A percentile compares a stretch with the other conserved stretches of the same genome.
Conservation (phyloP, 2,329 filamentous ascomycete species). For the Coniella lustricola region DNA sequence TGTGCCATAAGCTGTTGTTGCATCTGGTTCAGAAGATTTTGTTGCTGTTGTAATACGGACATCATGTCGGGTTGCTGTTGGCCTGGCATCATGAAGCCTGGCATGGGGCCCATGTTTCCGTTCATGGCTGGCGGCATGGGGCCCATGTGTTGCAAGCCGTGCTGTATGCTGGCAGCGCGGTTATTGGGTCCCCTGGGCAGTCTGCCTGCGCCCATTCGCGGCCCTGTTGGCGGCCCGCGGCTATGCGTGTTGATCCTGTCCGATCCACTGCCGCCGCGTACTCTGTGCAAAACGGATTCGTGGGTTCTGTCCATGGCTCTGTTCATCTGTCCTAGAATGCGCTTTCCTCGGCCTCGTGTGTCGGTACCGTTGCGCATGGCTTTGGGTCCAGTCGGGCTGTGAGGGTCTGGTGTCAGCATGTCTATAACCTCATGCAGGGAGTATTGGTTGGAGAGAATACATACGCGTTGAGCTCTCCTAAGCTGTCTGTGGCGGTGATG, state of each 20-base stretch:
- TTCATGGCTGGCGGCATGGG: constrained; percentile 32
- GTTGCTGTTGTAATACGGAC: constrained; percentile 83
- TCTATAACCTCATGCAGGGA: constrained; percentile 3
- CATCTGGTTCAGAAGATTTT: constrained; percentile 75
- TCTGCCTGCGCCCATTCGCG: constrained; percentile 47
- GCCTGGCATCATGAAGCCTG: constrained; percentile 39
- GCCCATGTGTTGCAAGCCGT: constrained; percentile 40
- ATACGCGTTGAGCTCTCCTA: constrained; percentile 51
- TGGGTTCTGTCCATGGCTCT: constrained; percentile 71
- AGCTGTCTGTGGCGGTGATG: constrained; percentile 52
- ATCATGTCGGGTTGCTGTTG: constrained; percentile 45
- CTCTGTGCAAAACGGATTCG: constrained; percentile 73
- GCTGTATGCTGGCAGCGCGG: constrained; percentile 42
- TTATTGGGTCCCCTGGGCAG: constrained; percentile 44
- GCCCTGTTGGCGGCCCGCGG: constrained; percentile 65
- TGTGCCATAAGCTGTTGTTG: constrained; percentile 52
- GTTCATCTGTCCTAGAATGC: constrained; percentile 78
- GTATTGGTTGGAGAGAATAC: constrained; percentile 25
- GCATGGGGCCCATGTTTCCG: constrained; percentile 37
- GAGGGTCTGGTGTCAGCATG: constrained; percentile 31
- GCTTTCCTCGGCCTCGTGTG: constrained; percentile 62
- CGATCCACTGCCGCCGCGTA: constrained; percentile 62
- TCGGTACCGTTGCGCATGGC: constrained; percentile 75
- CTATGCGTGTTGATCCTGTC: constrained; percentile 76
- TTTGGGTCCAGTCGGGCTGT: constrained; percentile 85